Evolutionary conservation across 768 basidiomycete genomes (phyloP), one percentile per base, ranked within the genome.

Genomic region (Lactarius sanguifluus): DNA sequence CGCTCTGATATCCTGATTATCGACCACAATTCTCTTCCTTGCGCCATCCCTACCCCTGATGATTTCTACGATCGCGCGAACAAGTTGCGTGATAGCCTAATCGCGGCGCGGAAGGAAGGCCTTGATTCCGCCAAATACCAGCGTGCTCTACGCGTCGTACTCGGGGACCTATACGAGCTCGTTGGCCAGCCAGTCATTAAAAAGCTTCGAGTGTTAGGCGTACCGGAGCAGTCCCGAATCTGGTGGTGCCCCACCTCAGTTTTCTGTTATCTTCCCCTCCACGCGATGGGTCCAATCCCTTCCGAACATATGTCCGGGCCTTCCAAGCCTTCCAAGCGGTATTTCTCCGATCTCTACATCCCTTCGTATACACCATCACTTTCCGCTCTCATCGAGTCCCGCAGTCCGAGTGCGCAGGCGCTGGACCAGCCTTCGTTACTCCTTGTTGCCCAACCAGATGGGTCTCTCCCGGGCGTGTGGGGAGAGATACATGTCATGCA

Each of bases 281-380:
- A 41, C 16, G 41, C 41, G 41, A 41, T 59, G 18, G 64, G 62
- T 15, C 38, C 61, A 30, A 66, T 64, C 45, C 20, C 32, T 4
- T 47, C 40, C 3, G 25, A 41, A 28, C 1, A 64, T 59, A 57
- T 47, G 57, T 1, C 63, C 57, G 23, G 23, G 52, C 30, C 41
- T 43, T 4, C 40, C 62, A 3, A 30, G 52, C 10, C 3, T 5
- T 0, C 9, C 38, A 30, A n/a, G 36, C 57, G 20, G 2, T 60
- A 65, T 38, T 65, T 65, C 59, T 60, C 40, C 1, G 64, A 65
- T 41, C 1, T 65, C 0, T 65, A 47, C 13, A 47, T 65, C 5
- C 6, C 58, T 4, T 65, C 64, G 4, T 60, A 65, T 50, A 60
- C 59, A 1, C 59, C 59, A 1, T 32, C 59, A 0, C 52, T 65